phyloP scores from a whole-genome alignment of 2,329 filamentous ascomycete genomes.

The Cercospora sojina region DNA sequence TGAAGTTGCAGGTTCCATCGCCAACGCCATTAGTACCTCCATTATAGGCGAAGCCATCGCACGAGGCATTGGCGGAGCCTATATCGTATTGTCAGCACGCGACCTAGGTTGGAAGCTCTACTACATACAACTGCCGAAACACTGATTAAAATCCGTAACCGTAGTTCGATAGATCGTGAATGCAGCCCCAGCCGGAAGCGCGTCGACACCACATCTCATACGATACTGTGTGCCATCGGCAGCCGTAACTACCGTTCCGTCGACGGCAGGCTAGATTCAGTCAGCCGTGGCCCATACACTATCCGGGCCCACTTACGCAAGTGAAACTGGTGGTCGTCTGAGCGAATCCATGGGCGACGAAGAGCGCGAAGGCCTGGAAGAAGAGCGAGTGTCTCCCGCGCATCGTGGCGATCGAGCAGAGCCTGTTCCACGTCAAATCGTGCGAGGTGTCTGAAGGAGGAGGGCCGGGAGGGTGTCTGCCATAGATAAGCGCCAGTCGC shows the following conservation, averaged over 20 bases:
- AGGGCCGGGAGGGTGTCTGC: background rate
- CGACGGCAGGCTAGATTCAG: no score
- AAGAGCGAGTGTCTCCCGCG: background rate
- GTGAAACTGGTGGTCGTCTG: background rate
- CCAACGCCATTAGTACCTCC: background rate
- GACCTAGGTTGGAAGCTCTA: no score
- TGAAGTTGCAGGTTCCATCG: background rate
- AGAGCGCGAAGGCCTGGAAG: background rate
- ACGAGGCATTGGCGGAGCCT: background rate
- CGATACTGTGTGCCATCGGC: no score
- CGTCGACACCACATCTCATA: no score
- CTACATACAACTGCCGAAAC: no score
- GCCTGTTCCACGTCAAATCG: background rate
- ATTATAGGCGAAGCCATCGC: conserved; percentile 2
- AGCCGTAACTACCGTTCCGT: no score
- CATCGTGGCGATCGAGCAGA: background rate
- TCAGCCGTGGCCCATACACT: no score
- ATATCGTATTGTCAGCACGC: no score
- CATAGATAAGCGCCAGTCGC: background rate
- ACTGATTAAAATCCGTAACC: no score
- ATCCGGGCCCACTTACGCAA: background rate
- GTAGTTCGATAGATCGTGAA: no score
- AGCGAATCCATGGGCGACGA: background rate
- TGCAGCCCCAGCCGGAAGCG: no score
- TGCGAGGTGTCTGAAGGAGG: background rate